A percentile compares a stretch with the other conserved stretches of the same genome.
phyloP scores from a whole-genome alignment of 495 filamentous ascomycete species.

The Parmelia sp. region DNA sequence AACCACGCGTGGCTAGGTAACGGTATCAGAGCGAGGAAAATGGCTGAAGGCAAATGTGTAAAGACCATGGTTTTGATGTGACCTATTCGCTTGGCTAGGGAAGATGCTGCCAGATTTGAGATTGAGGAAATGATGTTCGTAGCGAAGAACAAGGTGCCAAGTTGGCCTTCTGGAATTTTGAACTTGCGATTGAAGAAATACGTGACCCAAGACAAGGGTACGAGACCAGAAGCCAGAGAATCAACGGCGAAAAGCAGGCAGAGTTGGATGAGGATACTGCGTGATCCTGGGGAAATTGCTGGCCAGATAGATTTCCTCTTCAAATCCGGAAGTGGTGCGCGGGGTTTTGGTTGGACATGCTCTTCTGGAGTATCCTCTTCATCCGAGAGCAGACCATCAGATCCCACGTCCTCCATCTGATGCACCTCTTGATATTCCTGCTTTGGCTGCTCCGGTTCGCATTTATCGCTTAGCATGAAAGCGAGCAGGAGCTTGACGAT shows the following conservation, averaged over 20 bases:
- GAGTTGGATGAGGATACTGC: constrained; percentile 58
- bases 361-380: constrained; percentile 19
- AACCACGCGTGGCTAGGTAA: constrained; percentile 49
- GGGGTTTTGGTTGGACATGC: not conserved
- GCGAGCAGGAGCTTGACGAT: constrained; percentile 58
- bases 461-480: constrained; percentile 49
- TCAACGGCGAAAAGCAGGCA: constrained; percentile 75
- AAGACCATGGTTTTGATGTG: constrained; percentile 85
- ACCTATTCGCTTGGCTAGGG: constrained; percentile 69
- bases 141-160: constrained; percentile 63
- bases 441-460: constrained; percentile 42
- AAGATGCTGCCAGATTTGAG: constrained; percentile 66
- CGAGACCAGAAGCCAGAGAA: constrained; percentile 72
- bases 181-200: constrained; percentile 79
- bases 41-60: constrained; percentile 70
- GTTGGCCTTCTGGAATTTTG: constrained; percentile 55
- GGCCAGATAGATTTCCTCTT: constrained; percentile 34
- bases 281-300: constrained; percentile 51
- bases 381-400: constrained; percentile 24
- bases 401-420: constrained; percentile 19
- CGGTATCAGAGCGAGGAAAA: constrained; percentile 65
- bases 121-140: constrained; percentile 60
- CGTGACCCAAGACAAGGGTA: constrained; percentile 55
- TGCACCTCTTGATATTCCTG: constrained; percentile 25
- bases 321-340: constrained; percentile 13